These are phyloP conservation scores for Carallia brachiata DNA, from an alignment of 345 rosid genomes.

Conservation along the genomic window DNA sequence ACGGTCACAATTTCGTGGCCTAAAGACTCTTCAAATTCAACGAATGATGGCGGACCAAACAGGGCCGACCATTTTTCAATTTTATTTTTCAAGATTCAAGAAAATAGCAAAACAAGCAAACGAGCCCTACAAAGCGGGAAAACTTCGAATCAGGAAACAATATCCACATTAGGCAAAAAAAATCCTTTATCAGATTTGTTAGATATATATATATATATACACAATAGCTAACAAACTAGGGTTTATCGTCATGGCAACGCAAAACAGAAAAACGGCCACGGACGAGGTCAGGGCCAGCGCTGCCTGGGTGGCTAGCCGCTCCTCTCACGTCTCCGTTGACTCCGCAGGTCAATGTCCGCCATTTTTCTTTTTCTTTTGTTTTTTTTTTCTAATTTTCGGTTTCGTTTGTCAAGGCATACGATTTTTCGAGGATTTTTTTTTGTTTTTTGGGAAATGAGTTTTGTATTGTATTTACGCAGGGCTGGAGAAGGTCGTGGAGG, in stretches of 20 bases:
- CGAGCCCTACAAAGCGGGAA: conserved; percentile 29
- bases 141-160: conserved; percentile 23
- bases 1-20: background rate
- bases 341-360: conserved; percentile 33
- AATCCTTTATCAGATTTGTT: too few species aligned
- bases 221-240: background rate
- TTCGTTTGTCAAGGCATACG: background rate
- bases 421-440: too few species aligned
- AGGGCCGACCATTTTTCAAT: too few species aligned
- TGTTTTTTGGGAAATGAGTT: background rate
- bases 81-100: too few species aligned
- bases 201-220: too few species aligned
- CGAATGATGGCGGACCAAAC: too few species aligned
- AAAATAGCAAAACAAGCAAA: too few species aligned
- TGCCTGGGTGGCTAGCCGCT: conserved; percentile 59
- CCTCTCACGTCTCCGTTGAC: conserved; percentile 58
- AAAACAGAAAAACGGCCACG: conserved; percentile 27
- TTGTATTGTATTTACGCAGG: conserved; percentile 28
- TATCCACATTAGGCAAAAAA: background rate
- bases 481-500: conserved; percentile 61
- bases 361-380: background rate
- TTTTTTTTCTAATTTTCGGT: background rate
- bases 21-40: background rate
- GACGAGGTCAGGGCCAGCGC: conserved; percentile 61
- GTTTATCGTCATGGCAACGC: background rate